Evolutionary conservation across 2,329 filamentous ascomycete species (phyloP).

Genomic region (Aspergillus ustus): DNA sequence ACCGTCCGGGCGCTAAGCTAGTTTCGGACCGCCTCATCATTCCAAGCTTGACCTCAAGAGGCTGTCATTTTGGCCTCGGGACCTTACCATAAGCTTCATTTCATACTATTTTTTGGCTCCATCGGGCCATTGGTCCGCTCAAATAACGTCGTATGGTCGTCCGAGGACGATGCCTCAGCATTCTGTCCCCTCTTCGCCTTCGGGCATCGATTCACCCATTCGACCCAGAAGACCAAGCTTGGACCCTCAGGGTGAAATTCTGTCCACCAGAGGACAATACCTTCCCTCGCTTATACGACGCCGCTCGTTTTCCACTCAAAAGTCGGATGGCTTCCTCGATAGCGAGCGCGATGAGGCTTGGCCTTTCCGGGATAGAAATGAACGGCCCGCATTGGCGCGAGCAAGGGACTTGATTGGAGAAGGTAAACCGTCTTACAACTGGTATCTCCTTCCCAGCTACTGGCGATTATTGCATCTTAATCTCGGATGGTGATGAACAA

Average conservation of each 20-base stretch:
- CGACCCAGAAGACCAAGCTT: slow-evolving; percentile 36
- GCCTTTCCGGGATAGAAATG: slow-evolving; percentile 38
- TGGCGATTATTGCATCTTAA: not conserved
- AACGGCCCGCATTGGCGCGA: slow-evolving; percentile 20
- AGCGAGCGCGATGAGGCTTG: slow-evolving; percentile 15
- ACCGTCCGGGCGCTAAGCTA: not conserved
- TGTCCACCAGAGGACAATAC: slow-evolving; percentile 46
- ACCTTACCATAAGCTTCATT: not conserved
- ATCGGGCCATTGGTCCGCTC: not conserved
- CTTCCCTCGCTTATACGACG: slow-evolving; percentile 38
- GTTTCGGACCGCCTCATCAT: not conserved
- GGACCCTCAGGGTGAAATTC: slow-evolving; percentile 39
- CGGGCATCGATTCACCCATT: slow-evolving; percentile 19
- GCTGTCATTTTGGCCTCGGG: not conserved
- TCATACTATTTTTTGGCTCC: not conserved
- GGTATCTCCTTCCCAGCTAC: slow-evolving; percentile 50
- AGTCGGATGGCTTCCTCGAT: slow-evolving; percentile 24
- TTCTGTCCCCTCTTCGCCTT: slow-evolving; percentile 15
- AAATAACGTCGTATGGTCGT: slow-evolving; percentile 18
- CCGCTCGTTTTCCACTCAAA: slow-evolving; percentile 28
- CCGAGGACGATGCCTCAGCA: slow-evolving; percentile 15
- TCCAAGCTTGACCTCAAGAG: not conserved
- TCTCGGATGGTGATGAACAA: not conserved
- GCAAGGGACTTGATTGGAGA: slow-evolving; percentile 72
- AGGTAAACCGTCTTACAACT: slow-evolving; percentile 82